A percentile compares a stretch with the other conserved stretches of the same genome.
phyloP scores from a whole-genome alignment of 495 filamentous ascomycete genomes.

The Melanomma pulvis-pyrius region DNA sequence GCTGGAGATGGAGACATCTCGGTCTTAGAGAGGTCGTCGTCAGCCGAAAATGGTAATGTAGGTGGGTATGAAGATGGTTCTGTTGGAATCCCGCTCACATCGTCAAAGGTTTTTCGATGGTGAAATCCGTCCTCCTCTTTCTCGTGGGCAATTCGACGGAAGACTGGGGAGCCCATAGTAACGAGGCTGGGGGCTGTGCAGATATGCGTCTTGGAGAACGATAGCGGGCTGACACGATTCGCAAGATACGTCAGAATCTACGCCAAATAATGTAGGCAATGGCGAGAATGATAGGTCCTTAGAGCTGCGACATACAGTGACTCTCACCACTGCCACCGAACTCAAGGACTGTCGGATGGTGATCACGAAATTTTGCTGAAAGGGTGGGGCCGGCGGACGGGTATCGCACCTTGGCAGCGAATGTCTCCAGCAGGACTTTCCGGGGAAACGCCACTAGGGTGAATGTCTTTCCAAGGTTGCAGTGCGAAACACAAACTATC shows the following conservation, averaged over 20 bases:
- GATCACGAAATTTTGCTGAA: slow-evolving; percentile 19
- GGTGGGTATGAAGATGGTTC: neutral
- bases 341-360: slow-evolving; percentile 7
- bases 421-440: neutral
- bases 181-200: neutral
- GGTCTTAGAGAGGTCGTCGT: neutral
- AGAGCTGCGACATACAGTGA: neutral
- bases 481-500: neutral
- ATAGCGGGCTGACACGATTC: neutral
- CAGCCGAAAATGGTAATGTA: neutral
- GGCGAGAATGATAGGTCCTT: slow-evolving; percentile 5
- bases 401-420: slow-evolving; percentile 16
- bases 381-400: slow-evolving; percentile 18
- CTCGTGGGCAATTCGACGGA: neutral
- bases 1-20: neutral
- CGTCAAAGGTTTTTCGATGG: neutral
- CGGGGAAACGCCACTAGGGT: neutral
- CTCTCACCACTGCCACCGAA: slow-evolving; percentile 7
- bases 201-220: slow-evolving; percentile 7
- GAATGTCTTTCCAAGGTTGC: neutral
- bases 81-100: neutral
- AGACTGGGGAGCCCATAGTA: neutral
- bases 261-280: neutral
- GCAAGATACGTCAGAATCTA: slow-evolving; percentile 7
- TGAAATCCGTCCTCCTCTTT: neutral